phyloP scores from a whole-genome alignment of 768 basidiomycete genomes.

The Termitomyces sp. region DNA sequence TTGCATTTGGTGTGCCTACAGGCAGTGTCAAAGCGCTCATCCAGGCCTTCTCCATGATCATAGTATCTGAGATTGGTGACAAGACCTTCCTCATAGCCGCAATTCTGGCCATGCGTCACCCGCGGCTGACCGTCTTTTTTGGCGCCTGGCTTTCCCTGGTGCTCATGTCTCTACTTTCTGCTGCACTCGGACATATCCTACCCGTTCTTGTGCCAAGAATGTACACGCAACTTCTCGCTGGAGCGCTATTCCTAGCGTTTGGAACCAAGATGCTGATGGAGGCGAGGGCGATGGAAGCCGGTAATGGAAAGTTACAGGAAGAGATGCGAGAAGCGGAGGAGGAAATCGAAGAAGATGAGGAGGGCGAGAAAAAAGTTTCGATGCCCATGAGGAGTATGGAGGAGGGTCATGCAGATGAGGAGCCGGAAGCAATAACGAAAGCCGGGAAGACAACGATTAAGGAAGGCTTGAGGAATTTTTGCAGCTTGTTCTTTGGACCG shows the following conservation, averaged over 20 bases:
- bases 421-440: slow-evolving; percentile 14
- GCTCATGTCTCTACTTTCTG: slow-evolving; percentile 91
- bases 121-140: slow-evolving; percentile 76
- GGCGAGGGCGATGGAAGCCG: slow-evolving; percentile 70
- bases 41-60: slow-evolving; percentile 86
- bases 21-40: slow-evolving; percentile 49
- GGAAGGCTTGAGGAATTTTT: slow-evolving; percentile 79
- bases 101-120: slow-evolving; percentile 89
- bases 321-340: slow-evolving; percentile 97
- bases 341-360: slow-evolving; percentile 83
- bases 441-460: slow-evolving; percentile 17
- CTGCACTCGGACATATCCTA: slow-evolving; percentile 88
- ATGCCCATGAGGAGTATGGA: slow-evolving; percentile 77
- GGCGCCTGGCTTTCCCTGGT: slow-evolving; percentile 87
- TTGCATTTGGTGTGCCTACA: slow-evolving; percentile 13
- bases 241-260: slow-evolving; percentile 83
- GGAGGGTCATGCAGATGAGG: slow-evolving; percentile 42
- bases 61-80: slow-evolving; percentile 92
- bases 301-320: slow-evolving; percentile 79
- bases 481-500: slow-evolving; percentile 77
- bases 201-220: slow-evolving; percentile 72
- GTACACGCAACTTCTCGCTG: slow-evolving; percentile 70
- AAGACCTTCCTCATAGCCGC: slow-evolving; percentile 88
- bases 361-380: slow-evolving; percentile 23
- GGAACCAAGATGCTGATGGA: slow-evolving; percentile 88